phyloP scores from a whole-genome alignment of 83 land plant species.

The Diphasiastrum complanatum region DNA sequence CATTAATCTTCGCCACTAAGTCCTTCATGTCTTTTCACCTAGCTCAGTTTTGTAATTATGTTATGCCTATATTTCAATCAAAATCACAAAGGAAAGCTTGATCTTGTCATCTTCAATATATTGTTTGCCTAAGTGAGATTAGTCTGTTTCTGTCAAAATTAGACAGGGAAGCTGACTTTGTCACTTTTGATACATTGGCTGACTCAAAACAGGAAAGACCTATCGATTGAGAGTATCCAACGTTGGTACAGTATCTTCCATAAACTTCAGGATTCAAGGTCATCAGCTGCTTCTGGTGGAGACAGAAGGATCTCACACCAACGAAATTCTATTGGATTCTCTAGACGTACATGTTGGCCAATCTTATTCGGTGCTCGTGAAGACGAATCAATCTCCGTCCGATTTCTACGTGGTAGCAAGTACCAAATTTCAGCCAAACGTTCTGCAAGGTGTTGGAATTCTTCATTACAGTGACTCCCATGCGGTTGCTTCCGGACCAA shows the following conservation, averaged over 20 bases:
- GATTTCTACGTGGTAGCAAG: slow-evolving; percentile 21
- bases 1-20: too few relatives aligned
- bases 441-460: slow-evolving; percentile 9
- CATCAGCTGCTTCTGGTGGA: slow-evolving; percentile 21
- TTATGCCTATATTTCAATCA: too few relatives aligned
- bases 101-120: too few relatives aligned
- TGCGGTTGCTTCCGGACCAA: background rate
- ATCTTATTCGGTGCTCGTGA: slow-evolving; percentile 20
- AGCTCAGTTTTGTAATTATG: too few relatives aligned
- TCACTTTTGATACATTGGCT: too few relatives aligned
- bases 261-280: slow-evolving; percentile 18
- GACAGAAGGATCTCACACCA: slow-evolving; percentile 20
- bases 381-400: slow-evolving; percentile 6
- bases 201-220: slow-evolving; percentile 20
- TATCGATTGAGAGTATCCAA: slow-evolving; percentile 13
- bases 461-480: slow-evolving; percentile 18
- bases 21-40: too few relatives aligned
- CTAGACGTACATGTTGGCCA: slow-evolving; percentile 21
- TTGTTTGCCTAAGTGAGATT: too few relatives aligned
- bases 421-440: slow-evolving; percentile 1
- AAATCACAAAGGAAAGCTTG: too few relatives aligned
- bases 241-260: slow-evolving; percentile 4
- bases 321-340: slow-evolving; percentile 4
- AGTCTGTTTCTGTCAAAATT: too few relatives aligned
- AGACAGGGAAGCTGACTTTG: too few relatives aligned